Conservation (phyloP, 2,329 filamentous ascomycete species). For the Talaromyces sp. region DNA sequence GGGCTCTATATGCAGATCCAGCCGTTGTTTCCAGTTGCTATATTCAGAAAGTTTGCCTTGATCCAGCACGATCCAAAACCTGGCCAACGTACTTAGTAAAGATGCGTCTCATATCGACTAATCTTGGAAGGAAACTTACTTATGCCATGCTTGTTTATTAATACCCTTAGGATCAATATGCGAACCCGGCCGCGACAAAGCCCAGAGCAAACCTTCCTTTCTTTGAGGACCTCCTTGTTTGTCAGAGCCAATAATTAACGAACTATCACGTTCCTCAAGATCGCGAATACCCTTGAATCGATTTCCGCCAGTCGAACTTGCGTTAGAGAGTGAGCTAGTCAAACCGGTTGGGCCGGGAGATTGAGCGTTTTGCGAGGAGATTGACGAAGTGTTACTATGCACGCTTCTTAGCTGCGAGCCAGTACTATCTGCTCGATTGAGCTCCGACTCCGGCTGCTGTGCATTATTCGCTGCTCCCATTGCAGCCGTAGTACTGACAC, state of each 20-base stretch:
- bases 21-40: constrained; percentile 97
- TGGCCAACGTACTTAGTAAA: constrained; percentile 34
- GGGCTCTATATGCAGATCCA: constrained; percentile 96
- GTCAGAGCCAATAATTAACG: constrained; percentile 50
- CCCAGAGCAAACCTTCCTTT: constrained; percentile 94
- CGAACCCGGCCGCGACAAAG: constrained; percentile 83
- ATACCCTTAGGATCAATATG: constrained; percentile 93
- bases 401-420: constrained; percentile 62
- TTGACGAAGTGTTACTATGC: constrained; percentile 45
- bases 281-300: constrained; percentile 90
- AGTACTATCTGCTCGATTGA: constrained; percentile 70
- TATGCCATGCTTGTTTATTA: constrained; percentile 98
- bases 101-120: background rate
- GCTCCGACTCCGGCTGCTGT: constrained; percentile 63
- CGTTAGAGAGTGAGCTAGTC: constrained; percentile 21
- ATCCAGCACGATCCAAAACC: constrained; percentile 98
- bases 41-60: constrained; percentile 97
- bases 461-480: constrained; percentile 46
- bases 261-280: constrained; percentile 76
- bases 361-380: constrained; percentile 39
- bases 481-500: constrained; percentile 43
- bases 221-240: constrained; percentile 62
- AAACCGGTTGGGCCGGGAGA: constrained; percentile 24
- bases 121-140: constrained; percentile 57
- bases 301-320: constrained; percentile 34